A percentile compares a stretch with the other conserved stretches of the same genome.
phyloP scores from a whole-genome alignment of 106 monocot species.

The Dendrobium huoshanense region DNA sequence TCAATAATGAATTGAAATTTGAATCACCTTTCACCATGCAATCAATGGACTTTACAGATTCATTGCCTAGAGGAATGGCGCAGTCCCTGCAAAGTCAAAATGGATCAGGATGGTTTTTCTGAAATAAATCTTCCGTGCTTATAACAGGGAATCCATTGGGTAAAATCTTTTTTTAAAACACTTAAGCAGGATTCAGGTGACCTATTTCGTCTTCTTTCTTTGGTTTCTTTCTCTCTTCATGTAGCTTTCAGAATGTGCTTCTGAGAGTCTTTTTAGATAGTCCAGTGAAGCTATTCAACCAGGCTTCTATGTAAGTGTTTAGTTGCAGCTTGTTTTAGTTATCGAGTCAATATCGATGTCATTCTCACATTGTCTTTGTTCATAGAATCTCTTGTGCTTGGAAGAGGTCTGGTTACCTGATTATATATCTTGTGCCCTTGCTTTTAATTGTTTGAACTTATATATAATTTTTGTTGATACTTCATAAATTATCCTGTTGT shows the following conservation, averaged over 20 bases:
- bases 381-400: background rate
- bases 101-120: conserved; percentile 11
- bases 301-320: background rate
- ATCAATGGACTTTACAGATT: background rate
- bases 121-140: background rate
- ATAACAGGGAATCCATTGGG: background rate
- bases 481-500: background rate
- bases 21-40: background rate
- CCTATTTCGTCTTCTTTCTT: background rate
- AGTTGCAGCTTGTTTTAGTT: background rate
- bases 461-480: background rate
- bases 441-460: background rate
- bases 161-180: background rate
- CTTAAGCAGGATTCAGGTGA: background rate
- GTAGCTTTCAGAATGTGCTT: background rate
- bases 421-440: background rate
- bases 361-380: background rate
- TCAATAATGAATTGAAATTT: background rate
- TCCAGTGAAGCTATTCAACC: background rate
- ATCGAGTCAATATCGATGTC: background rate
- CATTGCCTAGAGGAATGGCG: conserved; percentile 5
- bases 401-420: background rate
- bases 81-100: conserved; percentile 1
- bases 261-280: conserved; percentile 1
- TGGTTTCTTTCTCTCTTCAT: background rate